Evolutionary conservation across 2,329 filamentous ascomycete species (phyloP), one percentile per base, ranked within the genome.

Genomic region (Polytolypa hystricis): DNA sequence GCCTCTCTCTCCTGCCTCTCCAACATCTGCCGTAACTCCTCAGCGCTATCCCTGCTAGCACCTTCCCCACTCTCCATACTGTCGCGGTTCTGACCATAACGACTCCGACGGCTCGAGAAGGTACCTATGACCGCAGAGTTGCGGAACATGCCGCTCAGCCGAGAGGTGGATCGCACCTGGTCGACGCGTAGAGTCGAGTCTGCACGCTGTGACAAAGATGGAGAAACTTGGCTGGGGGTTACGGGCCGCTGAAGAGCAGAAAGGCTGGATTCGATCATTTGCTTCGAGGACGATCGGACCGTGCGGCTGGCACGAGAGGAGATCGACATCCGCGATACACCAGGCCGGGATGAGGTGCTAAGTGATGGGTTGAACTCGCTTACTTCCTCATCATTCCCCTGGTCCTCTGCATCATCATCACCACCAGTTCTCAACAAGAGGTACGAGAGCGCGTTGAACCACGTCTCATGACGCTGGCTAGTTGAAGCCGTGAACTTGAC

Each of bases 381-480:
- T 25, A 76, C 64, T 41, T 79, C 75, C 35, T 74, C 72, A 3
- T 72, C 68, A 46, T 77, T 73, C 5, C 53, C 54, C 26, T 62
- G 58, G 30, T 73, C 71, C 25, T 81, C 79, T 14, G 72, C 59
- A 32, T 67, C 65, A 34, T 67, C 65, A 11, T 70, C 59, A 17
- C 61, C 66, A 20, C 76, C 70, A 17, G 79, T 86, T 30, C 87
- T 79, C 19, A 94, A 71, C 23, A 96, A 71, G 10, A 98, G 73
- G 56, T 98, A 98, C 1, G 85, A 93, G 37, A 98, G 70, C 0
- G 91, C 87, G 53, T 96, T 96, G 70, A 91, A 94, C 91, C 91
- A 98, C 1, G 87, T 96, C 65, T 98, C 91, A 54, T 98, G 91
- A 42, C 91, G 75, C 56, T 95, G 86, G 25, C 85, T 83, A 3